Percentiles rank a stretch among this genome's conserved stretches.
These are phyloP conservation scores for Cyclospora cayetanensis DNA, from an alignment of 169 alveolate species.

Conservation along the genomic window DNA sequence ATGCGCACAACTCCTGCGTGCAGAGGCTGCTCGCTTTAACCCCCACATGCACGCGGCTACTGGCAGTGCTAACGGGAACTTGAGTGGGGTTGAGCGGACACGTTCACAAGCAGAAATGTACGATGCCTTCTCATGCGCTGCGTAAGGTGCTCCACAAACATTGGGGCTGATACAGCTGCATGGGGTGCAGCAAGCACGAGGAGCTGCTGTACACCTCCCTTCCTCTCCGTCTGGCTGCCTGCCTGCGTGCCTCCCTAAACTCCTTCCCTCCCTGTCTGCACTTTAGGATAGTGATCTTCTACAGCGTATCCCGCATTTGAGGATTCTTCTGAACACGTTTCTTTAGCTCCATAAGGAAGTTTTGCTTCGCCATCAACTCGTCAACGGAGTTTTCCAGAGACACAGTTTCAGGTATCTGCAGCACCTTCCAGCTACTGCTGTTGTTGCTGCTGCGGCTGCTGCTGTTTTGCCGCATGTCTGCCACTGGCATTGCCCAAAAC, in stretches of 20 bases:
- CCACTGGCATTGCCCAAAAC: neutral
- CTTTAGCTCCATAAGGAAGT: neutral
- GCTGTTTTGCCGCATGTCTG: conserved; percentile 38
- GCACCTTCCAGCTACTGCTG: conserved; percentile 42
- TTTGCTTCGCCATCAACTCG: conserved; percentile 1
- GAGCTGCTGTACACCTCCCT: neutral
- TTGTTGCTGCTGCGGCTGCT: conserved; percentile 38
- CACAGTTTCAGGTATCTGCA: neutral
- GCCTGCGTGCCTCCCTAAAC: neutral
- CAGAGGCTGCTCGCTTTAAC: neutral
- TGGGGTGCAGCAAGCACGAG: neutral
- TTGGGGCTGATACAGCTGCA: neutral
- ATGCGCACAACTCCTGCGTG: neutral
- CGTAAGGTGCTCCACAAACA: neutral
- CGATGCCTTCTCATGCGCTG: neutral
- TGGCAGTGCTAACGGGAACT: no score
- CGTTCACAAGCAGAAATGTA: neutral
- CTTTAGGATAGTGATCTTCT: neutral
- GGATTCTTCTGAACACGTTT: neutral
- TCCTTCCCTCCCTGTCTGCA: neutral
- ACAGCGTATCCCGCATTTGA: neutral
- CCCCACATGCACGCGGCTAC: neutral
- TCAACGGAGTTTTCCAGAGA: neutral
- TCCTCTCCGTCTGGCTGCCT: neutral
- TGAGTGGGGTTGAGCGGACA: no score